phyloP scores from a whole-genome alignment of 2,329 filamentous ascomycete genomes.

The Gnomoniopsis sp. region DNA sequence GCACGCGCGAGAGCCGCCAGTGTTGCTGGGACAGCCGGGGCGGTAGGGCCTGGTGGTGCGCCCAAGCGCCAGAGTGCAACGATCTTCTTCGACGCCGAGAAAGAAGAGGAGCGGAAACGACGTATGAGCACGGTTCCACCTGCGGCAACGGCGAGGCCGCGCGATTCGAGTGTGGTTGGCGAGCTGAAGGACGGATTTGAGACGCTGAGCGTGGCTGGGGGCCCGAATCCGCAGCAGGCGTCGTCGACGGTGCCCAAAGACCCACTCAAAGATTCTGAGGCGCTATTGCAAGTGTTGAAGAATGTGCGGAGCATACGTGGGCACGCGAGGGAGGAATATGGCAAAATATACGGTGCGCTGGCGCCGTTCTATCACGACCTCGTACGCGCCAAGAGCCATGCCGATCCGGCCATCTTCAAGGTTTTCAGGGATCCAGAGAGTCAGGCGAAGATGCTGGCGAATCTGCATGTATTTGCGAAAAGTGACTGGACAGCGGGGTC shows the following conservation, averaged over 20 bases:
- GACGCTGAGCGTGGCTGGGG: conserved; percentile 57
- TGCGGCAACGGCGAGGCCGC: conserved; percentile 1
- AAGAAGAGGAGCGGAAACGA: conserved; percentile 34
- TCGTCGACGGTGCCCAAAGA: conserved; percentile 34
- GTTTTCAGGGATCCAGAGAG: conserved; percentile 84
- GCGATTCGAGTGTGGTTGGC: conserved; percentile 28
- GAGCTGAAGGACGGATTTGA: conserved; percentile 68
- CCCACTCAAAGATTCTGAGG: conserved; percentile 55
- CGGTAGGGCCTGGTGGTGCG: conserved; percentile 17
- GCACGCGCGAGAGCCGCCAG: conserved; percentile 34
- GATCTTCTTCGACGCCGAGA: conserved; percentile 47
- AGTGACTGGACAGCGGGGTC: conserved; percentile 80
- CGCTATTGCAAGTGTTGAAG: conserved; percentile 66
- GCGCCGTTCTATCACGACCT: conserved; percentile 88
- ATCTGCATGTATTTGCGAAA: conserved; percentile 72
- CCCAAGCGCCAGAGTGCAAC: conserved; percentile 7
- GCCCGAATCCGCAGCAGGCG: conserved; percentile 18
- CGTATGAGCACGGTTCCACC: background rate
- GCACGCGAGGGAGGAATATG: conserved; percentile 83
- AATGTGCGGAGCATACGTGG: conserved; percentile 76
- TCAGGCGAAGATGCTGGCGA: conserved; percentile 84
- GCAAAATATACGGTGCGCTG: conserved; percentile 82
- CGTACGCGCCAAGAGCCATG: conserved; percentile 65
- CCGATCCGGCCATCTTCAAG: conserved; percentile 80
- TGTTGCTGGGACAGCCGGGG: conserved; percentile 21